These are phyloP conservation scores for Cucumis melo DNA, from an alignment of 306 rosid genomes.

Conservation along the genomic window DNA sequence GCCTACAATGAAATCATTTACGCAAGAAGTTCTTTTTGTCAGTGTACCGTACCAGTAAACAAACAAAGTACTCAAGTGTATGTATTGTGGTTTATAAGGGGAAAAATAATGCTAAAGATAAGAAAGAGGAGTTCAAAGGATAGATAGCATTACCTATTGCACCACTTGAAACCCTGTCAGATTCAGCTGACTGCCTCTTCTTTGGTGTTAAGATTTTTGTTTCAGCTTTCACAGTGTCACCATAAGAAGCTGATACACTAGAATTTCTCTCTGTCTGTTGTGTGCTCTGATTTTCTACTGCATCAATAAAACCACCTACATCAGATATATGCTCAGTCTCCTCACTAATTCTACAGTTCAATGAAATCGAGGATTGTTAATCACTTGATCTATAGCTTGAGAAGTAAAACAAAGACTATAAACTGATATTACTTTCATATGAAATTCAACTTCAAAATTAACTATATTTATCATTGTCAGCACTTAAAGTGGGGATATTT, in stretches of 20 bases:
- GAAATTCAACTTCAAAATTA: not conserved
- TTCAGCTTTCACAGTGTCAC: constrained; percentile 18
- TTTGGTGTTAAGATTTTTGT: constrained; percentile 15
- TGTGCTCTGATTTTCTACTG: constrained; percentile 17
- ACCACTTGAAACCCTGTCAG: constrained; percentile 43
- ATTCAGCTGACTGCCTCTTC: constrained; percentile 30
- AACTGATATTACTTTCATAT: constrained; percentile 7
- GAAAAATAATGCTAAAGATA: not conserved
- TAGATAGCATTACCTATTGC: constrained; percentile 9
- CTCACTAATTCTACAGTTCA: constrained; percentile 15
- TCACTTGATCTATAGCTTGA: constrained; percentile 12
- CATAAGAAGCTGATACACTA: constrained; percentile 19
- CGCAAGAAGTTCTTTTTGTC: not conserved
- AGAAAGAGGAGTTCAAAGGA: not conserved
- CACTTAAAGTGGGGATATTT: not conserved
- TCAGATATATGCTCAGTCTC: constrained; percentile 14
- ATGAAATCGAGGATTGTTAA: constrained; percentile 19
- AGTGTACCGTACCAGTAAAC: constrained; percentile 3
- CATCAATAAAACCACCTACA: constrained; percentile 22
- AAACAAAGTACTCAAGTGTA: constrained; percentile 6
- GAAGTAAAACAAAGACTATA: constrained; percentile 41
- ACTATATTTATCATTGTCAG: not conserved
- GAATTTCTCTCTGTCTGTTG: constrained; percentile 34
- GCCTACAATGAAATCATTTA: constrained; percentile 21
- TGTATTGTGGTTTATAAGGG: not conserved